Percentiles rank a stretch among this genome's conserved stretches.
These are phyloP conservation scores for Ceratocystis diversiconidia DNA, from an alignment of 2,329 filamentous ascomycete species.

Conservation along the genomic window DNA sequence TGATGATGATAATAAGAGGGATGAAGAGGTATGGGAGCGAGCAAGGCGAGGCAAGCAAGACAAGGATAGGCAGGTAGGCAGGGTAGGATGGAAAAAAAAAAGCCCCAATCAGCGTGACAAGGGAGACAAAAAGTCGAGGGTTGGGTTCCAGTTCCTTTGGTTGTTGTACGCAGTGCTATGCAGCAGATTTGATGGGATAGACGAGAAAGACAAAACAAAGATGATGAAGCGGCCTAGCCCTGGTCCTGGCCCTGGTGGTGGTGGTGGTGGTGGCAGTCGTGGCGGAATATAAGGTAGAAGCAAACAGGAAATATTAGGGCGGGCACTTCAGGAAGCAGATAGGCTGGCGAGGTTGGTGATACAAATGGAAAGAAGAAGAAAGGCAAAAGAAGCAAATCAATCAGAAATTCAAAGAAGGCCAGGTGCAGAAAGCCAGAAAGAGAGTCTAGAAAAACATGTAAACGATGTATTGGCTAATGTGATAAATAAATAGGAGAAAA, in stretches of 20 bases:
- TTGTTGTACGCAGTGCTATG: background rate
- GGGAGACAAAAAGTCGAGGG: conserved; percentile 1
- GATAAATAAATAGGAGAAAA: background rate
- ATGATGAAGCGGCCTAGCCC: too few relatives aligned
- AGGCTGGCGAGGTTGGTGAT: too few relatives aligned
- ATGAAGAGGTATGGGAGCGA: background rate
- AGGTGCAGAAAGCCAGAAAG: background rate
- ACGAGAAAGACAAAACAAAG: background rate
- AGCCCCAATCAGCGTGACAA: background rate
- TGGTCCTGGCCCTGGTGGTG: too few relatives aligned
- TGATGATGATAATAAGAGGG: background rate
- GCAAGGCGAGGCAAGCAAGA: background rate
- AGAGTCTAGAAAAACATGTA: background rate
- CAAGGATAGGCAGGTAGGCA: background rate
- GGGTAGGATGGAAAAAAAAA: background rate
- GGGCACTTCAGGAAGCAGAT: too few relatives aligned
- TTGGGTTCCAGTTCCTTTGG: background rate
- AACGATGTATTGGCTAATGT: background rate
- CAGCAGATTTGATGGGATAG: background rate
- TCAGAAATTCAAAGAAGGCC: background rate
- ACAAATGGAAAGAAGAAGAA: background rate
- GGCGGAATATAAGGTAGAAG: too few relatives aligned
- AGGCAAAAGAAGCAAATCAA: background rate
- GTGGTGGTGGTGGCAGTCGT: too few relatives aligned
- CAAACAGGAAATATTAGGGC: too few relatives aligned